A percentile compares a stretch with the other conserved stretches of the same genome.
Evolutionary conservation across 2,329 filamentous ascomycete species (phyloP).

Genomic region (Colletotrichum sp.): DNA sequence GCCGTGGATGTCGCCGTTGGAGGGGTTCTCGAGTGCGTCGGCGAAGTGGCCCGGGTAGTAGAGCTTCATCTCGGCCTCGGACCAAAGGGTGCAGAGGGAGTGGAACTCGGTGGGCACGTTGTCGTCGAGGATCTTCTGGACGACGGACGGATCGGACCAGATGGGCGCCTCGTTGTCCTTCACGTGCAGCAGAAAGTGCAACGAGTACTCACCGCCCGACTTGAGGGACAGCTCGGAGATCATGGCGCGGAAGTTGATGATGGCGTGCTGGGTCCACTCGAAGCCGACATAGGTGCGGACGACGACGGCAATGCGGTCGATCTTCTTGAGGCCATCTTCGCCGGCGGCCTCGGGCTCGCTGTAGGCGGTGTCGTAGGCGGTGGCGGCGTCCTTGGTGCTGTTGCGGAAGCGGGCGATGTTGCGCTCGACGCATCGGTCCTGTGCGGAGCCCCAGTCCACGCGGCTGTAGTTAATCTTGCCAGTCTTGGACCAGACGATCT

Average conservation of each 20-base stretch:
- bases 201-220: conserved; percentile 81
- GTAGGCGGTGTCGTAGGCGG: neutral
- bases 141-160: conserved; percentile 79
- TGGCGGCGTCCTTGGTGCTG: conserved; percentile 35
- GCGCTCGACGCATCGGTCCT: conserved; percentile 57
- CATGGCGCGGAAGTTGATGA: conserved; percentile 82
- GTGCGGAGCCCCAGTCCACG: conserved; percentile 61
- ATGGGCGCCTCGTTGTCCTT: conserved; percentile 80
- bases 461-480: conserved; percentile 62
- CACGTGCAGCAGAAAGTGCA: conserved; percentile 87
- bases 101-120: conserved; percentile 77
- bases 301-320: conserved; percentile 73
- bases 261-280: conserved; percentile 76
- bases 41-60: conserved; percentile 78
- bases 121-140: conserved; percentile 72
- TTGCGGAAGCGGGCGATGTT: conserved; percentile 69
- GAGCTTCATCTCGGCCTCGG: conserved; percentile 81
- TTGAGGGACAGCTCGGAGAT: conserved; percentile 79
- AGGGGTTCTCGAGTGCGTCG: conserved; percentile 66
- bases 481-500: conserved; percentile 60
- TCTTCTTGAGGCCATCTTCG: conserved; percentile 40
- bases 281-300: conserved; percentile 84
- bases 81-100: conserved; percentile 83
- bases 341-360: conserved; percentile 7
- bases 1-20: conserved; percentile 65